Conservation (phyloP, 352 stramenopile species). For the Phytophthora constricta region DNA sequence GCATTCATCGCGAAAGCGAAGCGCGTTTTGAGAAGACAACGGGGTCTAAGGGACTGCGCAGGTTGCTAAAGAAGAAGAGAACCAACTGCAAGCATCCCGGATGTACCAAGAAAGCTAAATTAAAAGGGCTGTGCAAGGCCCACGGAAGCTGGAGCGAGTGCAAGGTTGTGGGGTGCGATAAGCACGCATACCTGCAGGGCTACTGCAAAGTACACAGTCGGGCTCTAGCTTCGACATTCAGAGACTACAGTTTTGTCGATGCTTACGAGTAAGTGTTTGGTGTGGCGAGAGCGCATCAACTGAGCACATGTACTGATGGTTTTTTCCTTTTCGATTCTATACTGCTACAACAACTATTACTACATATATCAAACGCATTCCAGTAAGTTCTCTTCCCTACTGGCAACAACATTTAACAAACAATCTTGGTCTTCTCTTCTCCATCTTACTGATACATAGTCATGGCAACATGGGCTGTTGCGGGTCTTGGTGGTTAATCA, state of each 20-base stretch:
- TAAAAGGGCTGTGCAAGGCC: conserved; percentile 1
- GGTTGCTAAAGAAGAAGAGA: neutral
- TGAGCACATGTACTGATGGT: neutral
- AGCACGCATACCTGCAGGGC: neutral
- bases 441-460: neutral
- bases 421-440: neutral
- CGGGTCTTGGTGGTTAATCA: conserved; percentile 51
- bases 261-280: neutral
- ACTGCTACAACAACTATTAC: neutral
- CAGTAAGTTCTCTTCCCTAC: too few species aligned
- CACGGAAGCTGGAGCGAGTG: conserved; percentile 12
- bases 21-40: neutral
- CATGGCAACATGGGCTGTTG: conserved; percentile 47
- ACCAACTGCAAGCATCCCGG: neutral
- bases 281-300: too few species aligned
- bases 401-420: neutral
- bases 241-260: too few species aligned
- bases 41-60: neutral
- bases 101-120: neutral
- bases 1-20: neutral
- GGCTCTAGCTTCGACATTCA: neutral
- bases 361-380: neutral
- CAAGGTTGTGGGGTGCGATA: conserved; percentile 8
- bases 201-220: conserved; percentile 3
- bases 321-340: neutral